Conservation (phyloP, 2,329 filamentous ascomycete species). For the Penicillium paneum region DNA sequence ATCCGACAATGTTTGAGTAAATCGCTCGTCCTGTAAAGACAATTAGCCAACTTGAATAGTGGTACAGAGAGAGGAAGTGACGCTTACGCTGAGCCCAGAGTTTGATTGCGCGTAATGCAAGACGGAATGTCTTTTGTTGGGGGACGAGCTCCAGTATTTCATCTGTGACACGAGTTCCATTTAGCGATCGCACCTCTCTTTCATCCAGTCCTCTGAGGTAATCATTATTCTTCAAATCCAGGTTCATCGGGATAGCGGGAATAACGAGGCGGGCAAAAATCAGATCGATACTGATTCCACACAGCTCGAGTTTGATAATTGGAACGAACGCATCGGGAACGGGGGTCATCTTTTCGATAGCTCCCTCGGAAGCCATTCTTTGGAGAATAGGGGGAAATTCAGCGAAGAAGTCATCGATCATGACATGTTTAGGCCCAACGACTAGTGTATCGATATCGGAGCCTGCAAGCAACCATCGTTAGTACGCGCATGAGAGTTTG, state of each 20-base stretch:
- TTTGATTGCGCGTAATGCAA: constrained; percentile 88
- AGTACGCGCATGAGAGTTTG: background rate
- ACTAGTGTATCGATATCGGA: constrained; percentile 98
- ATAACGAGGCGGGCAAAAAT: constrained; percentile 78
- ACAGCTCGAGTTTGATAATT: constrained; percentile 94
- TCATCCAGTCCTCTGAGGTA: constrained; percentile 84
- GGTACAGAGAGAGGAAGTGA: background rate
- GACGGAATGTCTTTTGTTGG: constrained; percentile 82
- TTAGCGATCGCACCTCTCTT: constrained; percentile 80
- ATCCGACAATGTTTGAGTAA: constrained; percentile 94
- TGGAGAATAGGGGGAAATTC: constrained; percentile 78
- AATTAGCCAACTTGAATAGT: constrained; percentile 1
- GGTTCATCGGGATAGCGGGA: constrained; percentile 66
- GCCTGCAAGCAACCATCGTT: constrained; percentile 47
- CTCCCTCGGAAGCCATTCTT: constrained; percentile 70
- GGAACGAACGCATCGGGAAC: constrained; percentile 92
- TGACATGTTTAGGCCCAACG: constrained; percentile 84
- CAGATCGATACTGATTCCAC: constrained; percentile 88
- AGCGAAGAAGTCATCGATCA: constrained; percentile 86
- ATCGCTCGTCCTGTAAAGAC: constrained; percentile 65
- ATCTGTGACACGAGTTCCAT: constrained; percentile 90
- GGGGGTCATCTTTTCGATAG: constrained; percentile 78
- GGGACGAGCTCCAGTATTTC: constrained; percentile 88
- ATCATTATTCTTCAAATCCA: constrained; percentile 77
- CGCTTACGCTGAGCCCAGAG: constrained; percentile 77